These are phyloP conservation scores for Domatiomyces globalis DNA, from an alignment of 2,329 filamentous ascomycete species.

Conservation along the genomic window DNA sequence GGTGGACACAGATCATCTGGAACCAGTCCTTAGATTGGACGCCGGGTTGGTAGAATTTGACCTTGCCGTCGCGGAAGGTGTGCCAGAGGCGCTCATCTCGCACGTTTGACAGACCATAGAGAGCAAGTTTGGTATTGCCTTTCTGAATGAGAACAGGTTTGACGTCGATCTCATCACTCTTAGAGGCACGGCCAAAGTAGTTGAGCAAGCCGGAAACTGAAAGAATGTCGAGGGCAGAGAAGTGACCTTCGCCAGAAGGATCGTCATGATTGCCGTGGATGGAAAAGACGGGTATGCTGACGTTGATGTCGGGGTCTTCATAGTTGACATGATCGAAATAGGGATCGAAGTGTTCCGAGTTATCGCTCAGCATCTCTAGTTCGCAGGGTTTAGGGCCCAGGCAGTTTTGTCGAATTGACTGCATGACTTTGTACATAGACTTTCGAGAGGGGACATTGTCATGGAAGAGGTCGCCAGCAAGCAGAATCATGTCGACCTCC, in stretches of 20 bases:
- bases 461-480: slow-evolving; percentile 91
- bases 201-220: slow-evolving; percentile 87
- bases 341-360: slow-evolving; percentile 75
- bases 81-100: slow-evolving; percentile 88
- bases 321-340: slow-evolving; percentile 94
- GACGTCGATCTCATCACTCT: slow-evolving; percentile 83
- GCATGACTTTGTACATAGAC: slow-evolving; percentile 94
- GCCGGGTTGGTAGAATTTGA: slow-evolving; percentile 79
- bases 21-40: slow-evolving; percentile 83
- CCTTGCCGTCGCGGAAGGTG: slow-evolving; percentile 82
- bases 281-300: slow-evolving; percentile 92
- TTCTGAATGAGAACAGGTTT: slow-evolving; percentile 91
- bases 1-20: slow-evolving; percentile 86
- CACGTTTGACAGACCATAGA: slow-evolving; percentile 92
- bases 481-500: slow-evolving; percentile 95
- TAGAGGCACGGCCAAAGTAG: slow-evolving; percentile 83
- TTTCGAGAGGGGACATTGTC: slow-evolving; percentile 96
- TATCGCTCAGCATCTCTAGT: slow-evolving; percentile 86
- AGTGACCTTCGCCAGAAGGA: slow-evolving; percentile 87
- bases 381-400: slow-evolving; percentile 91
- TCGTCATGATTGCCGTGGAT: slow-evolving; percentile 99
- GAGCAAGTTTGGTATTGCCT: slow-evolving; percentile 75
- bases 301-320: slow-evolving; percentile 91
- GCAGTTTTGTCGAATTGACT: slow-evolving; percentile 81
- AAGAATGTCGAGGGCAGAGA: slow-evolving; percentile 77